Evolutionary conservation across 129 eudicot genomes (phyloP).

Genomic region (Daucus carota): DH1_v3.0 NC_030388.2:32723001-32723500

Average conservation of each 20-base stretch:
- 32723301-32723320: slow-evolving; percentile 22
- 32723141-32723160: slow-evolving; percentile 91
- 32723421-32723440: slow-evolving; percentile 40
- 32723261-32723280: slow-evolving; percentile 20
- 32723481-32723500: slow-evolving; percentile 75
- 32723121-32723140: slow-evolving; percentile 84
- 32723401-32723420: slow-evolving; percentile 26
- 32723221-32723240: slow-evolving; percentile 30
- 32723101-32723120: slow-evolving; percentile 29
- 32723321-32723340: slow-evolving; percentile 29
- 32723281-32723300: slow-evolving; percentile 20
- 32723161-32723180: slow-evolving; percentile 15
- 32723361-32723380: slow-evolving; percentile 31
- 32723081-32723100: slow-evolving; percentile 34
- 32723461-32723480: slow-evolving; percentile 83
- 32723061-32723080: slow-evolving; percentile 6
- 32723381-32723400: slow-evolving; percentile 25
- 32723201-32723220: slow-evolving; percentile 45
- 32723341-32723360: slow-evolving; percentile 29
- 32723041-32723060: slow-evolving; percentile 31
- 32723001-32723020: slow-evolving; percentile 92
- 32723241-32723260: slow-evolving; percentile 34
- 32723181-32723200: slow-evolving; percentile 21
- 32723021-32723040: slow-evolving; percentile 86
- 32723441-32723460: slow-evolving; percentile 64